Evolutionary conservation across 1,284 basidiomycete genomes (phyloP).

Genomic region (Leccinum huronense): DNA sequence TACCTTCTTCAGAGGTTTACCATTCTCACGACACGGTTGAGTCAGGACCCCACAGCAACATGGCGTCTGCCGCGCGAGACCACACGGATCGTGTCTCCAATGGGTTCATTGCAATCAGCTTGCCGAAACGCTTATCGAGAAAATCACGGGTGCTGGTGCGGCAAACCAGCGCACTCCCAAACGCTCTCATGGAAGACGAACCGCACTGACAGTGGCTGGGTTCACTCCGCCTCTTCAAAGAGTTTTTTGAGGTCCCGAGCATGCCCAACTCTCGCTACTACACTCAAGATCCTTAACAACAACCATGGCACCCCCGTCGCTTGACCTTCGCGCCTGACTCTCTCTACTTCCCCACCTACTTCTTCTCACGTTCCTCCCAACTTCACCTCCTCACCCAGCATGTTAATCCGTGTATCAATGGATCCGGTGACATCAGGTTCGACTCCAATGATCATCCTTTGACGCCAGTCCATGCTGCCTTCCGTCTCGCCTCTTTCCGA

Average conservation of each 20-base stretch:
- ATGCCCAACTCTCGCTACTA: background rate
- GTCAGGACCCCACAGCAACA: constrained; percentile 17
- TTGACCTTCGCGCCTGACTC: background rate
- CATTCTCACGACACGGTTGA: constrained; percentile 10
- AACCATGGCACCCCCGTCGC: constrained; percentile 43
- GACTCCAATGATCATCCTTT: constrained; percentile 16
- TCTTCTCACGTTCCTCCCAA: background rate
- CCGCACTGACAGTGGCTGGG: background rate
- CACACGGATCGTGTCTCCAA: constrained; percentile 17
- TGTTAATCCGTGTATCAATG: background rate
- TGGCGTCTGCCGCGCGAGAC: constrained; percentile 17
- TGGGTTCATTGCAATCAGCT: constrained; percentile 22
- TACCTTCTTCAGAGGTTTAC: background rate
- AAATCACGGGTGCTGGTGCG: too few species aligned
- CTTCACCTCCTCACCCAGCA: background rate
- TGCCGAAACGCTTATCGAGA: too few species aligned
- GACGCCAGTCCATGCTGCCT: constrained; percentile 25
- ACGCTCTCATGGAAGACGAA: too few species aligned
- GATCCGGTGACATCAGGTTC: background rate
- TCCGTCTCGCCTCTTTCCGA: constrained; percentile 54
- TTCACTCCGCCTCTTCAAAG: background rate
- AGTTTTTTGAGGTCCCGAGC: background rate
- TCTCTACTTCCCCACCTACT: background rate
- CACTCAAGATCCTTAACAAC: background rate
- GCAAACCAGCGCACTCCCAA: too few species aligned